phyloP scores from a whole-genome alignment of 495 filamentous ascomycete genomes.

The Hyaloscypha bicolor region DNA sequence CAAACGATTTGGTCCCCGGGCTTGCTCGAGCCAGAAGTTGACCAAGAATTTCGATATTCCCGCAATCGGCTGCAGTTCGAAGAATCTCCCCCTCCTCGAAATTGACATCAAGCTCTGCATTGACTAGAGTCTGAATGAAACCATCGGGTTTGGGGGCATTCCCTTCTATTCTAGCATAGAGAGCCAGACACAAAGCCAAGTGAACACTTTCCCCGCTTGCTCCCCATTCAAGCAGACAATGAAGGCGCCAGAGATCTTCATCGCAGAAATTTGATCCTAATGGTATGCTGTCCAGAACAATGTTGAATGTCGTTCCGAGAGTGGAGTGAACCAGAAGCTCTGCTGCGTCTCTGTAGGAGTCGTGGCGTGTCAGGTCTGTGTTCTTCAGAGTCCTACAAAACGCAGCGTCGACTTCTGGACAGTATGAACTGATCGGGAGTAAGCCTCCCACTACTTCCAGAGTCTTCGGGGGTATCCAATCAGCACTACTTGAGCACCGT shows the following conservation, averaged over 20 bases:
- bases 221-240: conserved; percentile 17
- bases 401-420: background rate
- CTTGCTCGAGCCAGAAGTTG: background rate
- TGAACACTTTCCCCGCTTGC: conserved; percentile 13
- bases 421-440: background rate
- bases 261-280: background rate
- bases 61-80: conserved; percentile 8
- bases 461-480: background rate
- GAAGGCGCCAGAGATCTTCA: conserved; percentile 7
- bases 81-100: conserved; percentile 1
- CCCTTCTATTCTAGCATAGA: background rate
- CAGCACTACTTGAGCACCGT: no score
- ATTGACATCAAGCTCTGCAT: conserved; percentile 6
- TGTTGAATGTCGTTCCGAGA: background rate
- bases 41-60: background rate
- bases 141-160: background rate
- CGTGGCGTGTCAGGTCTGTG: background rate
- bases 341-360: no score
- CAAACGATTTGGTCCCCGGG: conserved; percentile 4
- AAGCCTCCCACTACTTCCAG: background rate
- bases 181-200: background rate
- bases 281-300: background rate
- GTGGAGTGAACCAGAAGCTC: background rate
- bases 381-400: background rate
- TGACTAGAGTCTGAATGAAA: conserved; percentile 11